Conservation (phyloP, 441 rosid genomes). For the Populus tomentosa region DNA sequence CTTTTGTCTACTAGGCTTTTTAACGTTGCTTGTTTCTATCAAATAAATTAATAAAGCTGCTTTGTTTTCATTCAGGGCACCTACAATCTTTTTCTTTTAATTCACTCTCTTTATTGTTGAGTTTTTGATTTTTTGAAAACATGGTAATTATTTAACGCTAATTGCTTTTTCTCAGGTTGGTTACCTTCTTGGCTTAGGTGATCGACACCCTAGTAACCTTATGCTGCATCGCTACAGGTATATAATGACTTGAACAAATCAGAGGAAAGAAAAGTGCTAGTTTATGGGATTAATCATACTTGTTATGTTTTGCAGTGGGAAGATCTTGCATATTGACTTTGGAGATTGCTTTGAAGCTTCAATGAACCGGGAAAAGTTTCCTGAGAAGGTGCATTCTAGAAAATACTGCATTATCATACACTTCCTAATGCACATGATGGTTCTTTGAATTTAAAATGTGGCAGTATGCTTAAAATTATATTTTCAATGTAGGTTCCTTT, state of each 20-base stretch:
- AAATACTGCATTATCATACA: background rate
- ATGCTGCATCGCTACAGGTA: constrained; percentile 96
- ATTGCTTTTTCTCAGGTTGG: constrained; percentile 73
- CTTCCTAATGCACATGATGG: background rate
- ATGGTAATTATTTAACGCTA: background rate
- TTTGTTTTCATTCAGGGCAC: background rate
- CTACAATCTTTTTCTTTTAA: background rate
- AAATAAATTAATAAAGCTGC: background rate
- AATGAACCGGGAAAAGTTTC: constrained; percentile 98
- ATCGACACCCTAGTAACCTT: constrained; percentile 99
- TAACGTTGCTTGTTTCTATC: background rate
- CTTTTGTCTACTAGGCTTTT: background rate
- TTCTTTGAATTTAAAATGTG: background rate
- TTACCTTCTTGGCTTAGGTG: constrained; percentile 99
- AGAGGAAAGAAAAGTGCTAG: constrained; percentile 2
- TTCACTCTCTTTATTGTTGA: background rate
- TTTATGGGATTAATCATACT: constrained; percentile 7
- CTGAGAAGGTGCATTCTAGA: constrained; percentile 68
- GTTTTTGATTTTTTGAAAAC: background rate
- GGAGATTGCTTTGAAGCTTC: constrained; percentile 99
- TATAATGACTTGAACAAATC: constrained; percentile 5
- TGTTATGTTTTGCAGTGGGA: constrained; percentile 61
- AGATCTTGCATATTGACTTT: too few species aligned
- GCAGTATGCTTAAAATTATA: background rate
- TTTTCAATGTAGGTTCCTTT: constrained; percentile 75